Percentiles rank a stretch among this genome's conserved stretches.
phyloP scores from a whole-genome alignment of 1,284 basidiomycete genomes.

The Cutaneotrichosporon spelunceum region DNA sequence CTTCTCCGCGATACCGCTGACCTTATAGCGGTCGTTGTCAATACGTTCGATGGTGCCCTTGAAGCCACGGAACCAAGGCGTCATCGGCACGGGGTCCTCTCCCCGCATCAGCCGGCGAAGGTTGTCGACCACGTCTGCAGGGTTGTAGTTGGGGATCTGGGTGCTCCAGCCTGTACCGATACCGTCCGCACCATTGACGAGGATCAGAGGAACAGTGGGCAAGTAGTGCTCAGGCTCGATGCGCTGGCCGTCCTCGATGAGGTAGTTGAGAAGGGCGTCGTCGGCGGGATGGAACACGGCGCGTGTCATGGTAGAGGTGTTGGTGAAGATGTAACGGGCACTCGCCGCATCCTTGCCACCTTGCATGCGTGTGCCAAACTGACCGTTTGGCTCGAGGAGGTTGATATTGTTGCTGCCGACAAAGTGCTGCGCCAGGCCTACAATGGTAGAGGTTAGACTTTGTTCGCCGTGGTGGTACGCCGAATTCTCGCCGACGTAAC shows the following conservation, averaged over 20 bases:
- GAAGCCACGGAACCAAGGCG: conserved; percentile 97
- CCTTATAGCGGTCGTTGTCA: conserved; percentile 82
- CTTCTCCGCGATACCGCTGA: conserved; percentile 72
- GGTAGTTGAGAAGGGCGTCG: conserved; percentile 76
- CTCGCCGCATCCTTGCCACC: conserved; percentile 96
- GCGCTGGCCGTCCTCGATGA: conserved; percentile 79
- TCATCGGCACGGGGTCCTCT: conserved; percentile 80
- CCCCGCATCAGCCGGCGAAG: conserved; percentile 80
- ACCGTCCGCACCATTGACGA: conserved; percentile 94
- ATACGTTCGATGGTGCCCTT: conserved; percentile 73
- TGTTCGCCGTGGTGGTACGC: conserved; percentile 96
- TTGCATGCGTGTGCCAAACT: conserved; percentile 85
- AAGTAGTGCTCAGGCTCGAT: conserved; percentile 97
- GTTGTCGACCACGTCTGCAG: conserved; percentile 83
- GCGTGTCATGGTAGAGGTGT: conserved; percentile 72
- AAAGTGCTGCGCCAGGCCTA: conserved; percentile 90
- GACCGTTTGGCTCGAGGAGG: conserved; percentile 82
- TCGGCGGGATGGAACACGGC: conserved; percentile 78
- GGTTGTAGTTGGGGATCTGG: conserved; percentile 89
- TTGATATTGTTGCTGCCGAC: conserved; percentile 97
- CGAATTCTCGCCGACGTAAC: conserved; percentile 90
- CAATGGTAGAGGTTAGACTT: conserved; percentile 82
- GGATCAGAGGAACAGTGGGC: conserved; percentile 81
- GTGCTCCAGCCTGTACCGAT: conserved; percentile 99
- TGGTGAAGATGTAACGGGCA: conserved; percentile 94